Evolutionary conservation across 192 early-diverging fungal genomes (phyloP), one percentile per base, ranked within the genome.

Genomic region (Gryganskiella cystojenkinii): DNA sequence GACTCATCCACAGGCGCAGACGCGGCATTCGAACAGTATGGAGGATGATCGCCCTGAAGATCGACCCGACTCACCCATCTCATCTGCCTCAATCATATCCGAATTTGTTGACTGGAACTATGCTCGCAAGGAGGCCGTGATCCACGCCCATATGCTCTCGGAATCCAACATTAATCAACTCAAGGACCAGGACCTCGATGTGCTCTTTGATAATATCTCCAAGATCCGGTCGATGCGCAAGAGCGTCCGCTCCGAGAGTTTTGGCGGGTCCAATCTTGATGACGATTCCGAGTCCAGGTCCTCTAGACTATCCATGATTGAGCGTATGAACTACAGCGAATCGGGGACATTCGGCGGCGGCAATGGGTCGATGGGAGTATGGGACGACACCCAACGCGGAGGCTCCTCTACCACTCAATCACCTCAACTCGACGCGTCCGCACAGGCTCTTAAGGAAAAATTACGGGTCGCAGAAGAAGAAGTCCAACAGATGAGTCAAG

Each of bases 41-140:
- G 61, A 70, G 49, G 71, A 70, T 7, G 76, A 75, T 33, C 71
- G 69, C 5, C 65, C 64, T 43, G 75, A 58, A 19, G 72, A 80
- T 55, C 49, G 70, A 33, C 75, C 63, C 19, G 53, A 71, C 30
- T 81, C 81, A 19, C 76, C 82, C n/a, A 80, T 70, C 49, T 70
- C 69, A 33, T 84, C 81, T n/a, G 80, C 79, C 17, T 80, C 76
- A 49, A 54, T 80, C 37, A 84, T 64, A 56, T 82, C 80, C 0
- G 86, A 91, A 56, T 79, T 85, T 13, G 88, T 90, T 8, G 93
- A 94, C 68, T 95, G 92, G 92, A 90, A 89, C 40, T 92, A 86
- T 70, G 92, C 92, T 0, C 88, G 87, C 61, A 83, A 84, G 44
- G 92, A 95, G 70, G 89, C 88, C 2, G 86, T 89, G 19, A 69